phyloP scores from a whole-genome alignment of 768 basidiomycete genomes.

The Leccinellum luteum region DNA sequence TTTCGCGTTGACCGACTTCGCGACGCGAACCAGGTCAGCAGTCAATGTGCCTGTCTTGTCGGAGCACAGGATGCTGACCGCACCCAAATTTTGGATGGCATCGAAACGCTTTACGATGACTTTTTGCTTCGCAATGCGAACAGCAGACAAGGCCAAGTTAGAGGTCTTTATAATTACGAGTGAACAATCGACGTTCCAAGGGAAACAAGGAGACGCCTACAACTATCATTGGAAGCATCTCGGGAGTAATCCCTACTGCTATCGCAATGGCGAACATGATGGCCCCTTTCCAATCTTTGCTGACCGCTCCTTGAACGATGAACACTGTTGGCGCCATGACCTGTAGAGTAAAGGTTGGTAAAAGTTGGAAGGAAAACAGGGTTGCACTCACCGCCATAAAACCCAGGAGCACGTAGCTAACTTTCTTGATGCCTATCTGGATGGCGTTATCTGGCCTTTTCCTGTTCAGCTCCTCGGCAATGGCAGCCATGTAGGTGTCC shows the following conservation, averaged over 20 bases:
- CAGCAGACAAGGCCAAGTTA: constrained; percentile 57
- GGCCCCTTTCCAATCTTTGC: constrained; percentile 31
- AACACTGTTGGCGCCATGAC: constrained; percentile 32
- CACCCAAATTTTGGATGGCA: constrained; percentile 60
- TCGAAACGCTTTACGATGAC: constrained; percentile 64
- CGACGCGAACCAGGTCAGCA: constrained; percentile 37
- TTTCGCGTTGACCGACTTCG: constrained; percentile 22
- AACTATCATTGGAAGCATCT: constrained; percentile 35
- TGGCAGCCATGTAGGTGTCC: constrained; percentile 35
- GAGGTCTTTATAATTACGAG: constrained; percentile 48
- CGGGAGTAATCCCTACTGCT: constrained; percentile 32
- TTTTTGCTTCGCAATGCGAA: constrained; percentile 53
- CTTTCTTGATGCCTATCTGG: constrained; percentile 33
- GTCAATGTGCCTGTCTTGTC: constrained; percentile 69
- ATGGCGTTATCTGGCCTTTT: constrained; percentile 34
- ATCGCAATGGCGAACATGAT: constrained; percentile 32
- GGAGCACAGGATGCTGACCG: constrained; percentile 52
- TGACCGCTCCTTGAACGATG: constrained; percentile 30
- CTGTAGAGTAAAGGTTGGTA: constrained; percentile 7
- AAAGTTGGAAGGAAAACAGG: too few species aligned
- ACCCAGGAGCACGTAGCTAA: constrained; percentile 31
- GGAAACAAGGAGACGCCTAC: constrained; percentile 13
- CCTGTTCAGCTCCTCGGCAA: constrained; percentile 32
- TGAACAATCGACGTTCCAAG: background rate
- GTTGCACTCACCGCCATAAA: constrained; percentile 28